Conservation (phyloP, 2,329 filamentous ascomycete genomes). For the Talaromyces funiculosus region DNA sequence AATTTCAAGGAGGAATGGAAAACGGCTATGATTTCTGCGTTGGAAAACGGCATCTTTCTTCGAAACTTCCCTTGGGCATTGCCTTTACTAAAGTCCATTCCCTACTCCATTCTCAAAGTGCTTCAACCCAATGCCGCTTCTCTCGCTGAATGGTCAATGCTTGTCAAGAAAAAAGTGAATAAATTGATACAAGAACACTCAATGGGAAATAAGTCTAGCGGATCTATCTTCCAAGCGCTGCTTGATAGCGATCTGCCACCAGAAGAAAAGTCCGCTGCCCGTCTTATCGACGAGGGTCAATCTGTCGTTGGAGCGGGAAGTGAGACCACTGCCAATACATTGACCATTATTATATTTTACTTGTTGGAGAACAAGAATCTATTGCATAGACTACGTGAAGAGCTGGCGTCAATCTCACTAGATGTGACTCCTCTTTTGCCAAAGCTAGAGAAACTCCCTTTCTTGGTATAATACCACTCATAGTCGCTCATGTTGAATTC, state of each 20-base stretch:
- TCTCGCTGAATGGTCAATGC: constrained; percentile 7
- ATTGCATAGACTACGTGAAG: constrained; percentile 20
- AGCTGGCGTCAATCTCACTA: constrained; percentile 23
- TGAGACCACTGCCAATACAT: constrained; percentile 29
- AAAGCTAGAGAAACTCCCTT: constrained; percentile 38
- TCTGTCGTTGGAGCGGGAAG: constrained; percentile 29
- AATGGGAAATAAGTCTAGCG: background rate
- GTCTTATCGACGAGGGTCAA: constrained; percentile 28
- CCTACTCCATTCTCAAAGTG: constrained; percentile 7
- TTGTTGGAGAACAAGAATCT: constrained; percentile 21
- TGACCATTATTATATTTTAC: constrained; percentile 29
- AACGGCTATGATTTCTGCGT: constrained; percentile 19
- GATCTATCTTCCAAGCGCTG: constrained; percentile 27
- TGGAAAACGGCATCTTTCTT: constrained; percentile 10
- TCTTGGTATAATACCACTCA: constrained; percentile 21
- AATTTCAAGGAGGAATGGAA: constrained; percentile 22
- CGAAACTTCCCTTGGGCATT: constrained; percentile 8
- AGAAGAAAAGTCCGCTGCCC: constrained; percentile 32
- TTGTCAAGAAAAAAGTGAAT: constrained; percentile 5
- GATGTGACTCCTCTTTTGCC: constrained; percentile 21
- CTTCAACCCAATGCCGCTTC: constrained; percentile 11
- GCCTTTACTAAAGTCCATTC: constrained; percentile 4
- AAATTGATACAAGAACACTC: constrained; percentile 1
- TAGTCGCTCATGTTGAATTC: background rate
- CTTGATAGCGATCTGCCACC: constrained; percentile 27